Evolutionary conservation across 2,329 filamentous ascomycete genomes (phyloP).

Genomic region (Xylariaceae sp.): DNA sequence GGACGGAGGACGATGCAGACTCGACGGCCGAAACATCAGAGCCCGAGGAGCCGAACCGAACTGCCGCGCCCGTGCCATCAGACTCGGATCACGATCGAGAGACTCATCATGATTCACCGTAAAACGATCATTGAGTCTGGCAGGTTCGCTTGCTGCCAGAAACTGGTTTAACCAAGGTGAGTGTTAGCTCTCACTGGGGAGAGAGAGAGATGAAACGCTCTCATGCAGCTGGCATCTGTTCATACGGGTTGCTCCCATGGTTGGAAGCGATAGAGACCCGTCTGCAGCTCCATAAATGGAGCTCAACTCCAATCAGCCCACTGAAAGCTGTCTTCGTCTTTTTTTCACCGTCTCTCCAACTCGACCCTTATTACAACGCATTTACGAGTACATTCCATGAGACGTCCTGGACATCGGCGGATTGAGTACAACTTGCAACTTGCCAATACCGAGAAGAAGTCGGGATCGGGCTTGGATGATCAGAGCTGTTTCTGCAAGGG

Average conservation of each 20-base stretch:
- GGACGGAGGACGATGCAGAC: constrained; percentile 38
- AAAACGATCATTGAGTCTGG: not conserved
- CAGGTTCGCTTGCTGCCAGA: constrained; percentile 10
- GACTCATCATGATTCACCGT: constrained; percentile 3
- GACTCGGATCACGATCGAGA: constrained; percentile 1
- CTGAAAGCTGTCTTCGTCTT: not conserved
- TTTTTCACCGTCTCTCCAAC: constrained; percentile 3
- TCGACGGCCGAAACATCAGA: constrained; percentile 31
- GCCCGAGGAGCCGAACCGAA: constrained; percentile 7
- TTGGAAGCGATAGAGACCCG: constrained; percentile 1
- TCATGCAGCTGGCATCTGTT: constrained; percentile 2
- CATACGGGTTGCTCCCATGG: constrained; percentile 1
- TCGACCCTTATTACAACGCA: not conserved
- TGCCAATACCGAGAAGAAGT: constrained; percentile 7
- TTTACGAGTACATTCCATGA: not conserved
- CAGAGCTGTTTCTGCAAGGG: constrained; percentile 1
- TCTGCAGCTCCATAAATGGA: constrained; percentile 9
- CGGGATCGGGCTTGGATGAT: constrained; percentile 1
- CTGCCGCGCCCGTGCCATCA: constrained; percentile 1
- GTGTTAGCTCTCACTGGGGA: not conserved
- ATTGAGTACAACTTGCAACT: constrained; percentile 5
- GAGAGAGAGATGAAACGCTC: not conserved
- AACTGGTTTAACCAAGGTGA: constrained; percentile 7
- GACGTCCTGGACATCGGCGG: constrained; percentile 8
- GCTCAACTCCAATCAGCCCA: constrained; percentile 1